These are phyloP conservation scores for Pseudovirgaria hyperparasitica DNA, from an alignment of 2,329 filamentous ascomycete species.

Conservation along the genomic window DNA sequence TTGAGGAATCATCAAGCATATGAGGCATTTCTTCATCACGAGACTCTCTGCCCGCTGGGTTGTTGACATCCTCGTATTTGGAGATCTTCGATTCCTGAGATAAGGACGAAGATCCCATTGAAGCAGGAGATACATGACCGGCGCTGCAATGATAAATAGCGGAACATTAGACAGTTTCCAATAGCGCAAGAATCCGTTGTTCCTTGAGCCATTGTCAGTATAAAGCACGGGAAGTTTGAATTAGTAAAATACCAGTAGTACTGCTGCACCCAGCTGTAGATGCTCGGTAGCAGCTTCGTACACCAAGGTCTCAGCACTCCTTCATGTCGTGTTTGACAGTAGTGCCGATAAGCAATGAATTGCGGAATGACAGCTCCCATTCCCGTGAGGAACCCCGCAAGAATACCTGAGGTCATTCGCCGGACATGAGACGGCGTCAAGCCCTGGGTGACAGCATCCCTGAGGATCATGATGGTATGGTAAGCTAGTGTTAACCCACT, in stretches of 20 bases:
- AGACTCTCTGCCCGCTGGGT: too few species aligned
- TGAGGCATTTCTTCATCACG: constrained; percentile 12
- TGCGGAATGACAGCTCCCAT: constrained; percentile 62
- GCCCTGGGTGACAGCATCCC: too few species aligned
- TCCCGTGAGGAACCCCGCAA: constrained; percentile 56
- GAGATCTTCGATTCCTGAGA: not conserved
- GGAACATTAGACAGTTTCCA: constrained; percentile 82
- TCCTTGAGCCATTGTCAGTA: constrained; percentile 43
- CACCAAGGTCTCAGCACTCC: constrained; percentile 57
- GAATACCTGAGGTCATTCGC: constrained; percentile 44
- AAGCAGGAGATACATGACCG: constrained; percentile 58
- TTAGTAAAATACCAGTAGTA: constrained; percentile 65
- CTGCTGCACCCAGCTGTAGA: constrained; percentile 80
- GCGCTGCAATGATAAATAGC: constrained; percentile 71
- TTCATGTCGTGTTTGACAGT: constrained; percentile 23
- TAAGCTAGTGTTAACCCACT: constrained; percentile 64
- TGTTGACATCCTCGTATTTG: not conserved
- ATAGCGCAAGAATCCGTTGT: constrained; percentile 76
- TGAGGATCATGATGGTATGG: constrained; percentile 24
- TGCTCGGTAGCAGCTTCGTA: constrained; percentile 56
- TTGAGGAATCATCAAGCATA: constrained; percentile 58
- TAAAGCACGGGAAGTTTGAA: not conserved
- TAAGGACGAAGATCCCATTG: too few species aligned
- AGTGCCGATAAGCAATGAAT: constrained; percentile 57
- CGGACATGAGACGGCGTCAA: constrained; percentile 29